These are phyloP conservation scores for Nakaseomyces bracarensis DNA, from an alignment of 1,139 yeast genomes.

Conservation along the genomic window DNA sequence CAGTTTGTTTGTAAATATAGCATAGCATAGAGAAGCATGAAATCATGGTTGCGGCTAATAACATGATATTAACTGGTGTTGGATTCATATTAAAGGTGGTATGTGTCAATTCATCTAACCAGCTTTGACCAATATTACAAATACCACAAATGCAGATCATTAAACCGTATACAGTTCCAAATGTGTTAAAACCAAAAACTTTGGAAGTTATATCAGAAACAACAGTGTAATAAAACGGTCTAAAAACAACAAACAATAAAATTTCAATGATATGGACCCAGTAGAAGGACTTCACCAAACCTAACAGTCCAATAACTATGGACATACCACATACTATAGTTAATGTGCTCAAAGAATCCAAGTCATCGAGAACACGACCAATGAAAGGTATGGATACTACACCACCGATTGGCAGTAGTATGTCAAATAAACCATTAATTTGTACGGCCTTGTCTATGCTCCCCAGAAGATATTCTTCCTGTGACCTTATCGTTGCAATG, in stretches of 20 bases:
- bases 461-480: constrained; percentile 60
- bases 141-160: constrained; percentile 74
- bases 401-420: constrained; percentile 85
- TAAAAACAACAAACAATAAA: constrained; percentile 61
- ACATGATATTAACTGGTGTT: constrained; percentile 54
- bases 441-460: constrained; percentile 45
- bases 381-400: constrained; percentile 75
- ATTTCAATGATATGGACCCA: constrained; percentile 56
- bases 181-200: constrained; percentile 85
- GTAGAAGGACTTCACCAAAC: constrained; percentile 48
- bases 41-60: constrained; percentile 34
- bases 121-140: constrained; percentile 63
- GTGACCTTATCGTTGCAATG: constrained; percentile 79
- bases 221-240: constrained; percentile 90
- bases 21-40: constrained; percentile 9
- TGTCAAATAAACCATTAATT: constrained; percentile 69
- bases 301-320: constrained; percentile 56
- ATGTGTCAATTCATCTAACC: constrained; percentile 64
- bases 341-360: constrained; percentile 54
- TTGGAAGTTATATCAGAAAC: constrained; percentile 87
- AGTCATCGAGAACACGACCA: constrained; percentile 70
- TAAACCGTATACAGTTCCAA: constrained; percentile 87
- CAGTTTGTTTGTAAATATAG: constrained; percentile 5
- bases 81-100: constrained; percentile 64
- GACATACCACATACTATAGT: constrained; percentile 47